These are phyloP conservation scores for Ensete ventricosum DNA, from an alignment of 176 grass and related monocot genomes.

Conservation along the genomic window DNA sequence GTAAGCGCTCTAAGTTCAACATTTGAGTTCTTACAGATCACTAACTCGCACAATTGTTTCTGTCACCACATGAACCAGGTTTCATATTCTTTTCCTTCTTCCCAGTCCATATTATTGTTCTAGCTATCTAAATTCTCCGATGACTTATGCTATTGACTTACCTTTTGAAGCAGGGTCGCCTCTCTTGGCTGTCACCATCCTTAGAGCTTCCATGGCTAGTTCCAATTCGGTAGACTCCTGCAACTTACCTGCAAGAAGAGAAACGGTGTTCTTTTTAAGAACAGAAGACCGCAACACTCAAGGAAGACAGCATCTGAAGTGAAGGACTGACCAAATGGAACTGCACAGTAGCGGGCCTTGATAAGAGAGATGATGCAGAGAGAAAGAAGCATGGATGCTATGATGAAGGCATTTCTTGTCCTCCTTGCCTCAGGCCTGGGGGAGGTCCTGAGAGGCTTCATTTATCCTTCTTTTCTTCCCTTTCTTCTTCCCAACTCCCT, in stretches of 20 bases:
- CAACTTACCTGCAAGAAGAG: constrained; percentile 11
- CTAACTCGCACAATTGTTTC: too few species aligned
- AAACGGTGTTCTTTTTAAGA: constrained; percentile 2
- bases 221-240: too few species aligned
- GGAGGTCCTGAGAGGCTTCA: constrained; percentile 28
- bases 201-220: too few species aligned
- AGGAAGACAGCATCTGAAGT: neutral
- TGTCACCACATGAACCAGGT: too few species aligned
- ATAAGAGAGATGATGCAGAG: constrained; percentile 30
- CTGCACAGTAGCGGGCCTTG: constrained; percentile 20
- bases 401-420: constrained; percentile 23
- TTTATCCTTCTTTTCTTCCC: constrained; percentile 1
- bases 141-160: too few species aligned
- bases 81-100: too few species aligned
- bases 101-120: too few species aligned
- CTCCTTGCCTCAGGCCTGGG: constrained; percentile 26
- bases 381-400: constrained; percentile 26
- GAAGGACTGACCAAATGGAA: constrained; percentile 8
- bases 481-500: constrained; percentile 6
- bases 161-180: too few species aligned
- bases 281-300: neutral
- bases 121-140: too few species aligned
- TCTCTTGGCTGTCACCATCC: too few species aligned
- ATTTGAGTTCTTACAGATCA: too few species aligned
- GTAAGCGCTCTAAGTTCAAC: too few species aligned